Conservation (phyloP, 2,329 filamentous ascomycete genomes). For the Beauveria medogensis region DNA sequence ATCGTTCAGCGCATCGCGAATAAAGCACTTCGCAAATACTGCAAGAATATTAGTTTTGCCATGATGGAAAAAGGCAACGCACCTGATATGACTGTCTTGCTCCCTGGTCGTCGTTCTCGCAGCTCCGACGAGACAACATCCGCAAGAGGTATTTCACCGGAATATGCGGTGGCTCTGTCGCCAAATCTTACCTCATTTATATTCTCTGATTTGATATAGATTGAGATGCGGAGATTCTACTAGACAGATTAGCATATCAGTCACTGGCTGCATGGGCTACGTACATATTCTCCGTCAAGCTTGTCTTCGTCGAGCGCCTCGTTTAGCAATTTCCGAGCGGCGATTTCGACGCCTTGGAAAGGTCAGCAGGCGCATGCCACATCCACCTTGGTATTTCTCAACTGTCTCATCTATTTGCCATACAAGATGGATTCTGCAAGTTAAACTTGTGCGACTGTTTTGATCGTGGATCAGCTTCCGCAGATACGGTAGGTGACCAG, state of each 20-base stretch:
- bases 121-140: background rate
- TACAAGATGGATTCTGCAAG: constrained; percentile 21
- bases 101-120: background rate
- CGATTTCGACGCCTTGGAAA: background rate
- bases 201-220: background rate
- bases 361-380: background rate
- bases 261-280: background rate
- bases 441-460: constrained; percentile 8
- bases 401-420: constrained; percentile 18
- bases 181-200: background rate
- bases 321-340: background rate
- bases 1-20: background rate
- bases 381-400: background rate
- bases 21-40: background rate
- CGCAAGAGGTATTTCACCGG: background rate
- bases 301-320: background rate
- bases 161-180: background rate
- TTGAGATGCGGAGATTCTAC: background rate
- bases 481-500: constrained; percentile 24
- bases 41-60: background rate
- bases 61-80: background rate
- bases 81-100: background rate
- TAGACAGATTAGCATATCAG: background rate
- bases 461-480: constrained; percentile 19
- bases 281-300: background rate